Evolutionary conservation across 164 flowering plant species (phyloP).

Genomic region (Umbellularia californica): DNA sequence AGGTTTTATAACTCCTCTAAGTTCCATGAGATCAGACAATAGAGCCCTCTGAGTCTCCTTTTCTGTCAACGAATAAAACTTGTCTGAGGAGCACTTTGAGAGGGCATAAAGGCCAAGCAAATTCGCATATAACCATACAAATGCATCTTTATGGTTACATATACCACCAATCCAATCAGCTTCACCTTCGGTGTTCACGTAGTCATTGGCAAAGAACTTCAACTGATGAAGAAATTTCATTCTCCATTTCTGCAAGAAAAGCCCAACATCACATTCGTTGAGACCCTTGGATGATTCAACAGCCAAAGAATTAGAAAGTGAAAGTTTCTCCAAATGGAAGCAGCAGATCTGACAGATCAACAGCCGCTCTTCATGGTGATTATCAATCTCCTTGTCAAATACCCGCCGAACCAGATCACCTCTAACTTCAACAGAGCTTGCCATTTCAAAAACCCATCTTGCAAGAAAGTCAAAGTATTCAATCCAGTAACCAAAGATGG

Average conservation of each 20-base stretch:
- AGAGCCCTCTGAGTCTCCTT: conserved; percentile 21
- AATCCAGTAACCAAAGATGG: conserved; percentile 73
- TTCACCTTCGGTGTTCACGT: conserved; percentile 23
- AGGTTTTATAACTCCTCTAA: conserved; percentile 47
- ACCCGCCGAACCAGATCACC: conserved; percentile 84
- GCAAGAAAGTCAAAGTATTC: conserved; percentile 57
- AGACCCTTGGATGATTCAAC: conserved; percentile 9
- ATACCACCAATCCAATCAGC: conserved; percentile 81
- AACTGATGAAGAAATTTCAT: conserved; percentile 50
- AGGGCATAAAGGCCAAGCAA: conserved; percentile 70
- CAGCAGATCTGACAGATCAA: conserved; percentile 80
- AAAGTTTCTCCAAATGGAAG: conserved; percentile 62
- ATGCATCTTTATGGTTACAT: conserved; percentile 92
- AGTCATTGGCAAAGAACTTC: conserved; percentile 37
- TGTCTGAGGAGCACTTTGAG: conserved; percentile 50
- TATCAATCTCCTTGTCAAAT: conserved; percentile 96
- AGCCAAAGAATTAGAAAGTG: conserved; percentile 26
- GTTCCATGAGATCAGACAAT: conserved; percentile 41
- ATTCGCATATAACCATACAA: conserved; percentile 69
- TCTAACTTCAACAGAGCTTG: conserved; percentile 30
- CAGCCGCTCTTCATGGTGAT: conserved; percentile 91
- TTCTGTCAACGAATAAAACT: conserved; percentile 9
- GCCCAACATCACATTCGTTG: conserved; percentile 4
- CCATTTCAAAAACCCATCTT: conserved; percentile 45
- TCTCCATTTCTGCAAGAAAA: conserved; percentile 55